Evolutionary conservation across 2,329 filamentous ascomycete genomes (phyloP).

Genomic region (Kalaharituber pfeilii): DNA sequence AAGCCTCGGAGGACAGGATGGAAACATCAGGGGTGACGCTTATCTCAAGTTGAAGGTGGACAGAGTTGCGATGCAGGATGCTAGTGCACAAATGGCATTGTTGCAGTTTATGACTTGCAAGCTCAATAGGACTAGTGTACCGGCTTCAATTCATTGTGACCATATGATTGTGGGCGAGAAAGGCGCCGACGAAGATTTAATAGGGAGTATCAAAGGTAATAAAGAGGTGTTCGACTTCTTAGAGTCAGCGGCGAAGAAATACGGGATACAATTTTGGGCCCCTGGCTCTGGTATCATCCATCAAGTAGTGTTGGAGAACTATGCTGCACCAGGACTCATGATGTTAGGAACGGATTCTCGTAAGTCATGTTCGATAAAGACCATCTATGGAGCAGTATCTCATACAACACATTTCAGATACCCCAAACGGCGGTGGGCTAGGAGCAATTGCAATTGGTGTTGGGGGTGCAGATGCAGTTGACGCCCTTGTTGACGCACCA

Average conservation of each 20-base stretch:
- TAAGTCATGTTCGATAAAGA: not conserved
- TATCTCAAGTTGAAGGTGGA: conserved; percentile 96
- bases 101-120: conserved; percentile 98
- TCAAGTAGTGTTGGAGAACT: conserved; percentile 95
- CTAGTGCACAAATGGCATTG: conserved; percentile 93
- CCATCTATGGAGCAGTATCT: not conserved
- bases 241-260: conserved; percentile 77
- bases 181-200: conserved; percentile 71
- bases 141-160: conserved; percentile 95
- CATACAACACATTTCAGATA: conserved; percentile 34
- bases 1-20: conserved; percentile 72
- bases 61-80: conserved; percentile 97
- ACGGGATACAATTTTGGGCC: conserved; percentile 91
- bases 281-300: conserved; percentile 91
- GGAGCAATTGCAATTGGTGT: conserved; percentile 92
- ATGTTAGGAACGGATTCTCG: conserved; percentile 94
- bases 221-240: conserved; percentile 96
- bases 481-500: conserved; percentile 85
- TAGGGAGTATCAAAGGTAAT: conserved; percentile 72
- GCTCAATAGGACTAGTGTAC: conserved; percentile 73
- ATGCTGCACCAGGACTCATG: conserved; percentile 91
- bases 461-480: conserved; percentile 89
- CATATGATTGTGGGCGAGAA: conserved; percentile 94
- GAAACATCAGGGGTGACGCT: conserved; percentile 66
- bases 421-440: conserved; percentile 88